Evolutionary conservation across 2,329 filamentous ascomycete genomes (phyloP), one percentile per base, ranked within the genome.

Genomic region (Phoma sp.): DNA sequence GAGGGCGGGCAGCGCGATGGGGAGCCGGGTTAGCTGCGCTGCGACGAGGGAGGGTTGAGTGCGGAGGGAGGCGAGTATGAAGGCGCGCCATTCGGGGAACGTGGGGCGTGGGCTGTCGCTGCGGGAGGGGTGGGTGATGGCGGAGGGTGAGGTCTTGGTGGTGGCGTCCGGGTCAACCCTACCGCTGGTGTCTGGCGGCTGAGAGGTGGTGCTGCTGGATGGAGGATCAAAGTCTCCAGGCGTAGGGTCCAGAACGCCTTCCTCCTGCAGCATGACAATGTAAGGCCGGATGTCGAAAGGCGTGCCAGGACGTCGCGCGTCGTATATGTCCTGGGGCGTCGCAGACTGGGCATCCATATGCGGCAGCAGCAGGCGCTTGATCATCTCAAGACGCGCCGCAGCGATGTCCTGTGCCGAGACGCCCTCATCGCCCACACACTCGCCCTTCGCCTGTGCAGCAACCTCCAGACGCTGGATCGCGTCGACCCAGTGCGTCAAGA

Each of bases 401-500:
- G 57, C 43, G 7, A 72, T 62, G 23, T 66, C 62, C 4, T 50
- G 39, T n/a, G 49, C 58, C 25, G 58, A 51, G 10, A 66, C 36
- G 6, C 30, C 46, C 9, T 27, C 52, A 9, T 24, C 36, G 23
- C n/a, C 7, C 8, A 27, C 18, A 22, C 14, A 6, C 47, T 25
- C 25, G 35, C 13, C 10, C 32, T 3, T n/a, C 4, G 13, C 13
- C 3, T 38, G 40, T 9, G 47, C 24, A 27, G n/a, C 38, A 23
- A 22, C 36, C 1, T 60, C 55, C 3, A 67, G 57, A 4, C 62
- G 50, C 49, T 67, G 61, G 4, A 75, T 49, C 1, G 69, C 65
- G 57, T 76, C 72, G 36, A 77, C 69, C 75, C 75, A 78, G 44
- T 77, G 73, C 4, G 68, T 65, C 18, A 78, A 62, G 54, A 75